Percentiles rank a stretch among this genome's conserved stretches.
Evolutionary conservation across 2,329 filamentous ascomycete genomes (phyloP).

Genomic region (Teratosphaeria viscida): DNA sequence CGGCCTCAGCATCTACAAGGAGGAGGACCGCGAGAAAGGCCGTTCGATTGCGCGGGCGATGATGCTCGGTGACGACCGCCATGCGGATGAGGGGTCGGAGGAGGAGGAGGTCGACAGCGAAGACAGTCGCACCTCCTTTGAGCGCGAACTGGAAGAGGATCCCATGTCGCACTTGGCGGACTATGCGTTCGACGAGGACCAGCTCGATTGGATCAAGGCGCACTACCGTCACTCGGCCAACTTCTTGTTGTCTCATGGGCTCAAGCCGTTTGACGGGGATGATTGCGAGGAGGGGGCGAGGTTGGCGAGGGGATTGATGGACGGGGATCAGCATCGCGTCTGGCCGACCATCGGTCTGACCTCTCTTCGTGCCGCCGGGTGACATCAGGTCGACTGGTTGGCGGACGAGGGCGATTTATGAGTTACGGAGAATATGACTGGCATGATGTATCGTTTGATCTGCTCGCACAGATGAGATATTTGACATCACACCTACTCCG

Average conservation of each 20-base stretch:
- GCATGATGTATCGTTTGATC: no score
- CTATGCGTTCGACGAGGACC: conserved; percentile 6
- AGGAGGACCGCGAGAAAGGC: conserved; percentile 30
- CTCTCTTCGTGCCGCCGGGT: no score
- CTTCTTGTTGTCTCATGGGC: conserved; percentile 5
- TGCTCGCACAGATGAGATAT: no score
- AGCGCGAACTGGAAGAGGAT: conserved; percentile 6
- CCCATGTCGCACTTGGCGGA: conserved; percentile 13
- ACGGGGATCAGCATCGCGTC: neutral
- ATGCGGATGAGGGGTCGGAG: conserved; percentile 48
- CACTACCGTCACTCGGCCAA: conserved; percentile 8
- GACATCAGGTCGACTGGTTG: no score
- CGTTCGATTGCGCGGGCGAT: conserved; percentile 20
- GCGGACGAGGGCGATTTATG: no score
- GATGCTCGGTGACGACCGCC: conserved; percentile 10
- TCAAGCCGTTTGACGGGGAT: conserved; percentile 8
- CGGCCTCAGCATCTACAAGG: conserved; percentile 27
- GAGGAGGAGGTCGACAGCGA: conserved; percentile 23
- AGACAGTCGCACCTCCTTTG: conserved; percentile 1
- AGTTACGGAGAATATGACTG: no score
- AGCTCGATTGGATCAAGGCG: conserved; percentile 12
- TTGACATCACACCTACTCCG: no score
- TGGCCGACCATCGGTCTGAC: neutral
- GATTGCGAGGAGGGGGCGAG: conserved; percentile 7
- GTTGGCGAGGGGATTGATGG: neutral